phyloP scores from a whole-genome alignment of 345 rosid species.

The Erysimum cheiranthoides region DNA sequence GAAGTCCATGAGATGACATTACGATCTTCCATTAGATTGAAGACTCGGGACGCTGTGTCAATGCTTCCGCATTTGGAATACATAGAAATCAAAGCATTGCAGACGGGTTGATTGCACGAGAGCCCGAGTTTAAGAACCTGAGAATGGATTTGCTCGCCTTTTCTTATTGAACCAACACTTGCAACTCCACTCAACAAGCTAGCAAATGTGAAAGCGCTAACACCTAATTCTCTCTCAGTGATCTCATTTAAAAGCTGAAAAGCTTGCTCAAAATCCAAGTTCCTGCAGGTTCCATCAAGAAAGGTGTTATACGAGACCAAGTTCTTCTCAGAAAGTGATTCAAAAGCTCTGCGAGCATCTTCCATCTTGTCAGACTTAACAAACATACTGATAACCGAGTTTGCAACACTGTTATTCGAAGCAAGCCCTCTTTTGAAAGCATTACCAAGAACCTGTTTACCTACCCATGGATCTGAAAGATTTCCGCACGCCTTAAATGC shows the following conservation, averaged over 20 bases:
- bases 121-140: conserved; percentile 62
- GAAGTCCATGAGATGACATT: conserved; percentile 81
- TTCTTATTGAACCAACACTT: conserved; percentile 59
- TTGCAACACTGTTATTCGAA: conserved; percentile 62
- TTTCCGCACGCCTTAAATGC: conserved; percentile 70
- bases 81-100: conserved; percentile 76
- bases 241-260: conserved; percentile 54
- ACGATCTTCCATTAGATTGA: conserved; percentile 51
- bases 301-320: conserved; percentile 65
- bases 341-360: conserved; percentile 69
- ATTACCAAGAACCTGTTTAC: conserved; percentile 56
- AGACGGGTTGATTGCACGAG: conserved; percentile 46
- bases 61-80: conserved; percentile 75
- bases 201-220: conserved; percentile 65
- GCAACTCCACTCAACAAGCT: conserved; percentile 76
- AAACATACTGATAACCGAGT: conserved; percentile 73
- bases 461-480: conserved; percentile 51
- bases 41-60: conserved; percentile 64
- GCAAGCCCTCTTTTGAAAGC: conserved; percentile 66
- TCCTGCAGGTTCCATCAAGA: conserved; percentile 62
- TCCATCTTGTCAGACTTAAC: conserved; percentile 63
- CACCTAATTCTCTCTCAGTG: conserved; percentile 48
- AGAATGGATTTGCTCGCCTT: conserved; percentile 76
- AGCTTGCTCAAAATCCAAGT: conserved; percentile 52
- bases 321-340: conserved; percentile 62